Evolutionary conservation across 352 stramenopile genomes (phyloP).

Genomic region (Globisporangium mamillatum): DNA sequence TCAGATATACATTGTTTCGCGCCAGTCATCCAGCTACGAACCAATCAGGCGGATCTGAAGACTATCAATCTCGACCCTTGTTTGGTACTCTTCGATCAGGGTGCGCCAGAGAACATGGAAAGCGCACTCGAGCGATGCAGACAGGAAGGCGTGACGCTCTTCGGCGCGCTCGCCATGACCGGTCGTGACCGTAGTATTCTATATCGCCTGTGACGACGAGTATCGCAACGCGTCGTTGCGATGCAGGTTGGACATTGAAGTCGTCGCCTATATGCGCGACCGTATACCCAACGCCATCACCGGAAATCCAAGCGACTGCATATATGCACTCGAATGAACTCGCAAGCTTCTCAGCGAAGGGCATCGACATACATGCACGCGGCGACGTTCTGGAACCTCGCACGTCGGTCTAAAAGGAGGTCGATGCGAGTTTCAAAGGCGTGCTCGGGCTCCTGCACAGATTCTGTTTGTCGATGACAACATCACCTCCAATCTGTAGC

Average conservation of each 20-base stretch:
- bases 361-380: background rate
- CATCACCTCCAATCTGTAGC: background rate
- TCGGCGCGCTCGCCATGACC: slow-evolving; percentile 26
- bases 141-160: slow-evolving; percentile 37
- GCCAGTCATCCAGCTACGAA: slow-evolving; percentile 19
- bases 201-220: background rate
- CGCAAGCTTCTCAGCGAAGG: background rate
- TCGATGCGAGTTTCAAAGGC: background rate
- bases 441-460: background rate
- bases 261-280: background rate
- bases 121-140: slow-evolving; percentile 33
- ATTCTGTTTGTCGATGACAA: background rate
- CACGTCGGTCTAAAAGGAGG: slow-evolving; percentile 8
- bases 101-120: slow-evolving; percentile 29
- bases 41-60: slow-evolving; percentile 32
- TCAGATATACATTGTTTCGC: background rate
- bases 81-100: slow-evolving; percentile 36
- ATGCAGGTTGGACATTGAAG: background rate
- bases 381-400: slow-evolving; percentile 12
- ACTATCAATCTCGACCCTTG: slow-evolving; percentile 24
- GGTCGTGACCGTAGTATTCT: slow-evolving; percentile 8
- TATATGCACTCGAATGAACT: background rate
- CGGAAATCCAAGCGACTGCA: background rate
- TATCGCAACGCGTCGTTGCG: background rate
- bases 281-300: background rate